phyloP scores from a whole-genome alignment of 129 eudicot species.

The Chrysanthemum lavandulifolium region DNA sequence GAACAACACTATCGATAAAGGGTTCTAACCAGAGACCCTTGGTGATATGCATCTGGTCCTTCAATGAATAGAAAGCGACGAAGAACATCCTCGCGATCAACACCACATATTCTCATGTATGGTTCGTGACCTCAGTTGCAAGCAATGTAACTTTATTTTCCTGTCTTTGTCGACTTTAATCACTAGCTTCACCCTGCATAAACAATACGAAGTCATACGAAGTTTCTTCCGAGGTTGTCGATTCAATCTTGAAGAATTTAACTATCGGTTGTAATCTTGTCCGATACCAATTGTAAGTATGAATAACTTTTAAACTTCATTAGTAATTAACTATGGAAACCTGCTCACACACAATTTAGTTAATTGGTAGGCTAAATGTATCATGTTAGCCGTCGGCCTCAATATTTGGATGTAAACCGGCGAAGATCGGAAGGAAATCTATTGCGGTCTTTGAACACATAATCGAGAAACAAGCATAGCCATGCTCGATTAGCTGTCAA shows the following conservation, averaged over 20 bases:
- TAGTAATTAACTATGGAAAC: too few species aligned
- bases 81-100: conserved; percentile 75
- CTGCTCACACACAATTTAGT: background rate
- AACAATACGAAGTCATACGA: conserved; percentile 15
- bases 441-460: background rate
- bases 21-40: conserved; percentile 79
- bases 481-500: background rate
- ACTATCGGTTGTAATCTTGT: background rate
- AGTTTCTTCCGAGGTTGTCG: background rate
- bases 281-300: background rate
- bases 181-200: conserved; percentile 68
- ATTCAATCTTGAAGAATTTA: background rate
- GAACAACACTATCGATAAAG: conserved; percentile 5
- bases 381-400: background rate
- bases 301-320: too few species aligned
- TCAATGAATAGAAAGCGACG: conserved; percentile 86
- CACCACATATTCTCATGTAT: conserved; percentile 65
- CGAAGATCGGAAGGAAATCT: background rate
- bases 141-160: conserved; percentile 80
- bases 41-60: conserved; percentile 78
- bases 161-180: conserved; percentile 70
- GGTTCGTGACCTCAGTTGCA: conserved; percentile 97
- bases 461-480: conserved; percentile 1
- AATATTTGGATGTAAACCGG: background rate
- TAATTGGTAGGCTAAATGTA: background rate